A percentile compares a stretch with the other conserved stretches of the same genome.
Conservation (phyloP, 2,329 filamentous ascomycete genomes). For the Fusarium torreyae region DNA sequence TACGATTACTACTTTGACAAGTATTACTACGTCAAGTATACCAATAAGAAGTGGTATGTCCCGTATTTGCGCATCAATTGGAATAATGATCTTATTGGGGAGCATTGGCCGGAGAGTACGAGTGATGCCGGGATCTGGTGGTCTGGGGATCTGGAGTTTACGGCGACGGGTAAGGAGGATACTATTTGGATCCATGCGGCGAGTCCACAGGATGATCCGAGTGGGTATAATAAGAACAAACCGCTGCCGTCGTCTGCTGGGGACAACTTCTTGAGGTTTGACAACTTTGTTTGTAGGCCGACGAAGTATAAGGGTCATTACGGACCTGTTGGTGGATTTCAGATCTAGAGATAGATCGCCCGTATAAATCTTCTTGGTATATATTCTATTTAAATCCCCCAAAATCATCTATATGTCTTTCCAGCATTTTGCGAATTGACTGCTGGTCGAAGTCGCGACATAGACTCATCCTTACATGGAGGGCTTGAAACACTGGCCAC, state of each 20-base stretch:
- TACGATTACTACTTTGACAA: constrained; percentile 25
- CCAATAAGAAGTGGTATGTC: not conserved
- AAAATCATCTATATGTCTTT: no score
- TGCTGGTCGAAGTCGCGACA: no score
- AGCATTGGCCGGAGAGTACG: not conserved
- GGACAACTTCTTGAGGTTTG: not conserved
- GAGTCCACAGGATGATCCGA: constrained; percentile 4
- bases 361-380: not conserved
- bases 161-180: not conserved
- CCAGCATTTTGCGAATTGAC: no score
- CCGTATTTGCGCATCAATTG: constrained; percentile 17
- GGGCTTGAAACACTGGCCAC: not conserved
- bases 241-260: not conserved
- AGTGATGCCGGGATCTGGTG: not conserved
- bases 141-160: constrained; percentile 1
- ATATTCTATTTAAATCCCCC: not conserved
- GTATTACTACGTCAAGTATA: not conserved
- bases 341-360: no score
- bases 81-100: constrained; percentile 11
- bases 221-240: not conserved
- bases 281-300: constrained; percentile 17
- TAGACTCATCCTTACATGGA: no score
- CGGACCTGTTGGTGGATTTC: not conserved
- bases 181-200: constrained; percentile 5
- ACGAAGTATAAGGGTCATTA: constrained; percentile 1